Evolutionary conservation across 306 rosid species (phyloP).

Genomic region (Oemleria cerasiformis): DNA sequence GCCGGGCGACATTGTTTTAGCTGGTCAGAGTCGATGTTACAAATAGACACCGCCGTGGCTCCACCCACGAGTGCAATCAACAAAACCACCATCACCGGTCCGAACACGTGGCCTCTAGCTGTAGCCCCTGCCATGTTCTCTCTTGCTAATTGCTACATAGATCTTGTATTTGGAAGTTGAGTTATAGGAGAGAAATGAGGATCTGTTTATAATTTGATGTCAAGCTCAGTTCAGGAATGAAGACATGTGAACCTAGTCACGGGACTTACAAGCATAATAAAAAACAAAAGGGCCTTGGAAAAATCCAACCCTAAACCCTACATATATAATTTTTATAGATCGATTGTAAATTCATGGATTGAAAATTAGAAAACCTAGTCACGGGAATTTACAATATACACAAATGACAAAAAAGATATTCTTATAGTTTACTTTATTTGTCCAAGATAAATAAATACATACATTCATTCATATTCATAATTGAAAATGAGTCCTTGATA

Average conservation of each 20-base stretch:
- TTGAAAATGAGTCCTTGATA: slow-evolving; percentile 28
- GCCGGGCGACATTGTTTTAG: slow-evolving; percentile 45
- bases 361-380: background rate
- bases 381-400: background rate
- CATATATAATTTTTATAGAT: background rate
- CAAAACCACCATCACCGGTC: slow-evolving; percentile 26
- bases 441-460: slow-evolving; percentile 18
- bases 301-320: background rate
- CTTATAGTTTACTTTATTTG: background rate
- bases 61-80: slow-evolving; percentile 33
- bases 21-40: slow-evolving; percentile 38
- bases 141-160: background rate
- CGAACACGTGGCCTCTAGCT: slow-evolving; percentile 16
- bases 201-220: slow-evolving; percentile 12
- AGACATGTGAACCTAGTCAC: slow-evolving; percentile 23
- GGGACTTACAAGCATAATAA: slow-evolving; percentile 10
- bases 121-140: slow-evolving; percentile 30
- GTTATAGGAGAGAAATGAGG: slow-evolving; percentile 28
- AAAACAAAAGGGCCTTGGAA: background rate
- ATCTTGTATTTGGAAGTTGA: background rate
- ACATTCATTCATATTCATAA: slow-evolving; percentile 21
- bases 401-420: background rate
- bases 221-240: background rate
- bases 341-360: too few species aligned
- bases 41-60: slow-evolving; percentile 30